A percentile compares a stretch with the other conserved stretches of the same genome.
Conservation (phyloP, 192 early-diverging fungal species). For the Coemansia sp. region DNA sequence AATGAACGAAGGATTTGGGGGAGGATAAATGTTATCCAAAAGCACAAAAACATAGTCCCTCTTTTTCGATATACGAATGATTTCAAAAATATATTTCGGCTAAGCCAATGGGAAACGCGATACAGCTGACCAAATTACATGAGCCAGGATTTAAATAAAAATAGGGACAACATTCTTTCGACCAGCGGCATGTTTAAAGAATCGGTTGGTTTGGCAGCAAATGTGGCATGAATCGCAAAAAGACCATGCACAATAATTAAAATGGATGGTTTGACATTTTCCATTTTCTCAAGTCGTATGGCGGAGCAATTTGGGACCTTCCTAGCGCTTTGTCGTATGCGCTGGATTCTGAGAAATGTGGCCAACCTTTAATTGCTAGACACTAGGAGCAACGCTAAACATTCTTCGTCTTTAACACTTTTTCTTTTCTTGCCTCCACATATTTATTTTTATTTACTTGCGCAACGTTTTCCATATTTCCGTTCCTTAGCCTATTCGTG, state of each 20-base stretch:
- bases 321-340: neutral
- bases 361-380: neutral
- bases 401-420: neutral
- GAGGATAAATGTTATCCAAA: neutral
- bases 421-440: neutral
- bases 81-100: neutral
- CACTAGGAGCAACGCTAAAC: neutral
- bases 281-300: neutral
- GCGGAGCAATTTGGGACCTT: neutral
- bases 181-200: neutral
- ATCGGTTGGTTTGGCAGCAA: neutral
- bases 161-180: constrained; percentile 8
- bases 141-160: neutral
- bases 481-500: neutral
- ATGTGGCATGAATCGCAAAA: neutral
- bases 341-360: neutral
- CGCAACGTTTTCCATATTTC: neutral
- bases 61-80: constrained; percentile 3
- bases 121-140: neutral
- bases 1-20: constrained; percentile 1
- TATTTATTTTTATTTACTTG: constrained; percentile 2
- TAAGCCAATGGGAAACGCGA: neutral
- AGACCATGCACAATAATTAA: constrained; percentile 4
- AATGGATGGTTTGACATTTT: constrained; percentile 1
- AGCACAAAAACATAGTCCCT: neutral